Evolutionary conservation across 1,284 basidiomycete genomes (phyloP), one percentile per base, ranked within the genome.

Genomic region (Farysia itapuensis): DNA sequence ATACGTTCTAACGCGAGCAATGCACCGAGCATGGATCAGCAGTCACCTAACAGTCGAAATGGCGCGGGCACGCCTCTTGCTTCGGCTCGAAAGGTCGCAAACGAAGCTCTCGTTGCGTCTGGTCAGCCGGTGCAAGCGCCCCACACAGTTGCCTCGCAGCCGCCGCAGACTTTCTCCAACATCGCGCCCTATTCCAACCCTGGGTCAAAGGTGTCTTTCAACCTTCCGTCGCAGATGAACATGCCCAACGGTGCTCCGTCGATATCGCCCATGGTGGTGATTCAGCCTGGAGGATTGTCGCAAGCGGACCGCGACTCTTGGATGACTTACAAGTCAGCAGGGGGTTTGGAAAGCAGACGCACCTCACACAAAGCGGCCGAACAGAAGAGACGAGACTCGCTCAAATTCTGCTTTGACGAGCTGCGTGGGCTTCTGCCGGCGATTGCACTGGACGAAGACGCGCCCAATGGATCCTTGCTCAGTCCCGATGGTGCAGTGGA

Each of bases 281-380:
- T 70, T 29, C 51, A 60, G 19, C 70, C 68, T 0, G 49, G 64
- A 5, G 64, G 59, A 1, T 37, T 70, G 1, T 57, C 65, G 14
- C 44, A 51, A 13, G 56, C 54, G 11, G 70, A 71, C 13, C 54
- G 66, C 18, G 57, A 65, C 28, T 53, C 63, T 2, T 74, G 70
- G 70, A 40, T 69, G 44, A 32, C 46, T 9, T 42, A 61, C 38
- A 64, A 64, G 20, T 59, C 59, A 3, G 47, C 59, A 1, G 56
- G 63, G 16, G 67, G 66, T 0, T 40, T 75, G 13, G 79, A 79
- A 35, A 74, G 82, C n/a, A 84, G 88, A 46, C 90, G 91, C 73
- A 88, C 88, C 0, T 93, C 91, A 1, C 94, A 98, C 79, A 97
- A 97, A 78, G 90, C 88, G 1, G 94, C 94, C 0, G 94, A 98